Conservation (phyloP, 2,329 filamentous ascomycete genomes). For the Botryosphaeria dothidea region DNA sequence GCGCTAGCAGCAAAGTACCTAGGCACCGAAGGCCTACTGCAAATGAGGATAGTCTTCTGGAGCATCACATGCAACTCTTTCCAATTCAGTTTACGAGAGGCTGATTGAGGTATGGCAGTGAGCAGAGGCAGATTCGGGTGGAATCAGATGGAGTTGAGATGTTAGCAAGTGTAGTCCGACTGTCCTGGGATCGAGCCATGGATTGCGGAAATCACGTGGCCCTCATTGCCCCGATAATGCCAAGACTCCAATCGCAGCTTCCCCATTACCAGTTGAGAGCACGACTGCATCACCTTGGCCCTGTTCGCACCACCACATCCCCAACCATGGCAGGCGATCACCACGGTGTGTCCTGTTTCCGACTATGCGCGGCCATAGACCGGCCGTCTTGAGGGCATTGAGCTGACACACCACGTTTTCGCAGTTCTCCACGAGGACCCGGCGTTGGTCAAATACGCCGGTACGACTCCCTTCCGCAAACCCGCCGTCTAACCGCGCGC, state of each 20-base stretch:
- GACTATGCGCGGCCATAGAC: not conserved
- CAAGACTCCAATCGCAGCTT: not conserved
- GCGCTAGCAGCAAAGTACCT: conserved; percentile 15
- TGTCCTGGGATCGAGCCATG: not conserved
- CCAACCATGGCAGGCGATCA: conserved; percentile 18
- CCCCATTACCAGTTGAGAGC: conserved; percentile 1
- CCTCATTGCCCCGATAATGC: not conserved
- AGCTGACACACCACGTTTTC: conserved; percentile 9
- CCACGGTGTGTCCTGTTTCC: not conserved
- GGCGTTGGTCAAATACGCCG: conserved; percentile 57
- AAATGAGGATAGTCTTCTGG: not conserved
- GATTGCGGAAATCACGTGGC: not conserved
- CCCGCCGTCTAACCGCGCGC: not conserved
- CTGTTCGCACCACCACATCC: not conserved
- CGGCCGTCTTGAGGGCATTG: not conserved
- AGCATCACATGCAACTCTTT: conserved; percentile 1
- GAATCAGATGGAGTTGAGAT: not conserved
- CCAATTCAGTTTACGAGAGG: not conserved
- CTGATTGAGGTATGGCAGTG: not conserved
- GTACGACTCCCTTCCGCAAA: conserved; percentile 41
- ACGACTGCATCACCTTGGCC: conserved; percentile 7
- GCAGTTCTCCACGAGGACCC: conserved; percentile 55
- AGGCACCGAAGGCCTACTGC: not conserved
- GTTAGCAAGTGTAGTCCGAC: not conserved
- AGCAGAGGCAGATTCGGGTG: not conserved